Evolutionary conservation across 768 basidiomycete genomes (phyloP).

Genomic region (Amyloporia xantha): DNA sequence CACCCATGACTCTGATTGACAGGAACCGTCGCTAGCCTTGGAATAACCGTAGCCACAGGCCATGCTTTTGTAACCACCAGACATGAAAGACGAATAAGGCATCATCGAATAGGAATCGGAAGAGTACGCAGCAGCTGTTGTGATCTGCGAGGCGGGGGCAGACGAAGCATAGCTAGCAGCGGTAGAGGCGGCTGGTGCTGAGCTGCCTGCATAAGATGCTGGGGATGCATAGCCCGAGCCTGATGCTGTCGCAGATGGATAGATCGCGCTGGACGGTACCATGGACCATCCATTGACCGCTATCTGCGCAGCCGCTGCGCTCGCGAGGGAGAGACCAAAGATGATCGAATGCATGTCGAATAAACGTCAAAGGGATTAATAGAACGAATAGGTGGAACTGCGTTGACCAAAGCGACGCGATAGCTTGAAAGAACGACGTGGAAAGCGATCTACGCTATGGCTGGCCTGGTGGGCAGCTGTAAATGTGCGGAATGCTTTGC

Average conservation of each 20-base stretch:
- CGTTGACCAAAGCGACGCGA: conserved; percentile 22
- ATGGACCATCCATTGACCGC: conserved; percentile 37
- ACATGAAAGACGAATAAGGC: conserved; percentile 54
- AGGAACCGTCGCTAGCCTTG: conserved; percentile 50
- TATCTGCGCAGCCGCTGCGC: conserved; percentile 50
- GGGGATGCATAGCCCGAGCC: conserved; percentile 19
- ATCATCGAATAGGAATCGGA: conserved; percentile 35
- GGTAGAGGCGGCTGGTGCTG: conserved; percentile 28
- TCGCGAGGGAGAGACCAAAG: conserved; percentile 51
- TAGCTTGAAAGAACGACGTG: conserved; percentile 32
- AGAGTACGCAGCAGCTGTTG: conserved; percentile 13
- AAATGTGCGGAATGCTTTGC: conserved; percentile 35
- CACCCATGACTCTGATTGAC: conserved; percentile 54
- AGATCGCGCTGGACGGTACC: conserved; percentile 16
- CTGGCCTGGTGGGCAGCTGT: conserved; percentile 63
- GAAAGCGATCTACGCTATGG: conserved; percentile 71
- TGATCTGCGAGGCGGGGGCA: conserved; percentile 20
- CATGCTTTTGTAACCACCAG: conserved; percentile 60
- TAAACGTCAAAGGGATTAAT: conserved; percentile 31
- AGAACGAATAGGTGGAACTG: conserved; percentile 24
- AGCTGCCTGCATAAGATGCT: conserved; percentile 26
- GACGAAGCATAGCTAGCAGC: conserved; percentile 18
- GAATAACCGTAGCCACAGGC: conserved; percentile 66
- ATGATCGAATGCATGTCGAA: conserved; percentile 58
- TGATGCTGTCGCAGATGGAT: conserved; percentile 10